Base-by-base conservation (phyloP, 176 grass and related monocot species). In the Saccharum spontaneum region DNA sequence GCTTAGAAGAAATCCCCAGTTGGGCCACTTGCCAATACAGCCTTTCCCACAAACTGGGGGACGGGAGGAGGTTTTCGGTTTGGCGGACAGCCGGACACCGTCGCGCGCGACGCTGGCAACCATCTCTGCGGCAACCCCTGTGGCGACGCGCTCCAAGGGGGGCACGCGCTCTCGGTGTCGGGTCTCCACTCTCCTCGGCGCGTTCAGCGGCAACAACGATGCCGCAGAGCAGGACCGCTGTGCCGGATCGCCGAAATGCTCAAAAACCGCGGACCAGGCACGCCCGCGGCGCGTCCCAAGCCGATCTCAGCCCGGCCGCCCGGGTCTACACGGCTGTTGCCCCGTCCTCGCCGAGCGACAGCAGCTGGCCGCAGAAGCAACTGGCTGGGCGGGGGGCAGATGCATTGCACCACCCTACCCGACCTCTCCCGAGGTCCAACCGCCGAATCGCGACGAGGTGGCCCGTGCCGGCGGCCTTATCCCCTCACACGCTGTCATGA, bases 1-100 rank as follows among this genome's bases (percentile, higher is more conserved):
- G 54, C 6, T 57, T 22, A 57, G 7, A 57, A 9, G 2, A 49
- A 48, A 22, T 8, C 16, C 44, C 45, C 40, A 34, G 26, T 52
- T 7, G 48, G 15, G 48, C 77, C 45, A 76, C 60, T 87, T 87
- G 79, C 67, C 9, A 48, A 82, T 82, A 82, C 72, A 82, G 79
- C 79, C 79, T 62, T 62, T 77, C 72, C 79, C 24, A 77, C 38
- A 83, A 88, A 88, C 79, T 62, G 10, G 63, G 79, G 54, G 54
- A 1, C 76, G 40, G 38, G 3, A 22, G 71, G 34, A 2, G 71
- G 77, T 62, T 62, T 50, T 38, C 62, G 71, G 82, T 20, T 18
- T 71, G 1, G 14, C 64, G 22, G 3, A 12, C 43, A 37, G 41
- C 41, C 10, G 46, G 46, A 43, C 15, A 28, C 39, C 26, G 38